Evolutionary conservation across 1,139 yeast species (phyloP).

Genomic region (Tardiomyces depauwii): DNA sequence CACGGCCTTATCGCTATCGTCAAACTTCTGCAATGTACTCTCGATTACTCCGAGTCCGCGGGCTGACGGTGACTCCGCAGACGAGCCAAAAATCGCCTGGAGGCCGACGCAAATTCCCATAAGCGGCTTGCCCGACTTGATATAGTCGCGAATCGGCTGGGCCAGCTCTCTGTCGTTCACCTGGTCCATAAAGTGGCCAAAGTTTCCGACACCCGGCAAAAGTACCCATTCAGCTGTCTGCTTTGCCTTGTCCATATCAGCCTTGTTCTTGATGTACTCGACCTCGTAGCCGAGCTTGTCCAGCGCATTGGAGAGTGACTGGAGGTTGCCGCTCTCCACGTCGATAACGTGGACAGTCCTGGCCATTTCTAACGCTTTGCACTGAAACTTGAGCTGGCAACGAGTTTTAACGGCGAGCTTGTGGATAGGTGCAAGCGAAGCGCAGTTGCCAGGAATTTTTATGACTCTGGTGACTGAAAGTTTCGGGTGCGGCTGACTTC

Average conservation of each 20-base stretch:
- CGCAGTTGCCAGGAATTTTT: no score
- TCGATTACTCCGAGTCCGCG: slow-evolving; percentile 46
- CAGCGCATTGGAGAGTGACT: slow-evolving; percentile 79
- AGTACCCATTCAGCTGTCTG: slow-evolving; percentile 21
- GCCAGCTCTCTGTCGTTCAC: slow-evolving; percentile 50
- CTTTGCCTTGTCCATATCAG: slow-evolving; percentile 21
- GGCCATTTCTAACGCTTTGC: not conserved
- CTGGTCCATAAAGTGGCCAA: slow-evolving; percentile 80
- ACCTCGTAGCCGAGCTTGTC: slow-evolving; percentile 61
- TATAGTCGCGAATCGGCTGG: slow-evolving; percentile 53
- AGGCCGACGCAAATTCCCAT: slow-evolving; percentile 98
- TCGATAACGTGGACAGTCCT: slow-evolving; percentile 64
- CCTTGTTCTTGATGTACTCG: slow-evolving; percentile 21
- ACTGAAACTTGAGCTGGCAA: no score
- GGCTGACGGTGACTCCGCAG: slow-evolving; percentile 60
- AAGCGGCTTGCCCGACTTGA: slow-evolving; percentile 62
- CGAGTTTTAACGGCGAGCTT: no score
- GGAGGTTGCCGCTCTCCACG: slow-evolving; percentile 90
- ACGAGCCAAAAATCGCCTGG: slow-evolving; percentile 65
- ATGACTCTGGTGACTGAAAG: no score
- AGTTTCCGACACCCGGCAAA: slow-evolving; percentile 94
- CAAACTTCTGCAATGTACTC: slow-evolving; percentile 47
- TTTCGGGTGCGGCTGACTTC: no score
- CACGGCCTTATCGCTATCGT: slow-evolving; percentile 60
- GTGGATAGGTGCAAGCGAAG: no score